Conservation (phyloP, 1,284 basidiomycete species). For the Peniophora sp. region DNA sequence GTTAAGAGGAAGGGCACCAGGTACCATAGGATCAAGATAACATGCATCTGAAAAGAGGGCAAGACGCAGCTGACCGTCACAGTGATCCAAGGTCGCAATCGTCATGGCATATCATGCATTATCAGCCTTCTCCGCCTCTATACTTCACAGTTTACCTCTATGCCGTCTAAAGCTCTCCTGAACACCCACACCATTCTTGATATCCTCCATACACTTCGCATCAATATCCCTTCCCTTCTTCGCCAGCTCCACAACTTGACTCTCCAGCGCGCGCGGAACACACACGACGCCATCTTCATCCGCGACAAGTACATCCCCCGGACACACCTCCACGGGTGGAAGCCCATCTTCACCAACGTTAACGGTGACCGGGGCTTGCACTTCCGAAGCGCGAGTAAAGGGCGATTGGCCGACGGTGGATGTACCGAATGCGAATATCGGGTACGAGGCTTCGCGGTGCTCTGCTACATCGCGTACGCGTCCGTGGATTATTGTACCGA, state of each 20-base stretch:
- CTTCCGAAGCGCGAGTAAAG: conserved; percentile 76
- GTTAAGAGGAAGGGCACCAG: too few species aligned
- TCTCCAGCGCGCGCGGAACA: conserved; percentile 53
- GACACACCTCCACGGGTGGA: conserved; percentile 53
- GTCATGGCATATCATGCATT: too few species aligned
- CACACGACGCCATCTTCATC: conserved; percentile 91
- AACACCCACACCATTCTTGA: conserved; percentile 68
- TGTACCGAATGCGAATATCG: conserved; percentile 74
- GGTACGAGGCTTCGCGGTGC: conserved; percentile 61
- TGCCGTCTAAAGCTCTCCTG: conserved; percentile 74
- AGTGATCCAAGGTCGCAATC: too few species aligned
- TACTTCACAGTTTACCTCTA: conserved; percentile 37
- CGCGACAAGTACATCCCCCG: conserved; percentile 80
- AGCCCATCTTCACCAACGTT: conserved; percentile 29
- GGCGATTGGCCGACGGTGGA: conserved; percentile 86
- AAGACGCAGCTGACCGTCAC: too few species aligned
- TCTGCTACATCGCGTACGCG: conserved; percentile 80
- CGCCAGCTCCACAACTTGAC: conserved; percentile 57
- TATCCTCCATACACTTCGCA: conserved; percentile 69
- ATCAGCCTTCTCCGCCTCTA: too few species aligned
- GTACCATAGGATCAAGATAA: too few species aligned
- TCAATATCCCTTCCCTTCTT: conserved; percentile 61
- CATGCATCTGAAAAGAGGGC: too few species aligned
- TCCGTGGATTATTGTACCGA: conserved; percentile 78
- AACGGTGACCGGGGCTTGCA: conserved; percentile 72